Evolutionary conservation across 768 basidiomycete genomes (phyloP), one percentile per base, ranked within the genome.

Genomic region (Boletales sp.): DNA sequence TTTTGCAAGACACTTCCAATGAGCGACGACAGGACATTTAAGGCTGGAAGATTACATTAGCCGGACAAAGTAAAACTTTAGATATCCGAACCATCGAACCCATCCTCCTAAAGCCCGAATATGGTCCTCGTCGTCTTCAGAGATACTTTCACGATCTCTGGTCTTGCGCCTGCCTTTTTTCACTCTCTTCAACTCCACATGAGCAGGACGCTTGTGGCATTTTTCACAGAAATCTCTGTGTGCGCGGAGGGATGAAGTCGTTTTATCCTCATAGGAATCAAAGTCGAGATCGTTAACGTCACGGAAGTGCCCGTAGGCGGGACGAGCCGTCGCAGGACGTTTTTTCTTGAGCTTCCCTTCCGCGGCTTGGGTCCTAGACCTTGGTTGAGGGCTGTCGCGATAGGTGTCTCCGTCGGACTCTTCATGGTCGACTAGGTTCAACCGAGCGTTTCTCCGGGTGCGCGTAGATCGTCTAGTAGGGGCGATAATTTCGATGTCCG

Each of bases 191-290:
- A 87, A 58, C 36, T 77, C 71, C 32, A 72, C 55, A 59, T 90
- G 83, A 21, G 84, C 75, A 4, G 89, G 86, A 37, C 55, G 57
- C 18, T 69, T 64, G 50, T 81, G 80, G 53, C 89, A 91, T 62
- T 82, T 91, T 63, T 90, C 88, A 64, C 89, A 91, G 1, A 77
- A 66, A 39, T 67, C 55, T 41, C 87, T 76, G 67, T 91, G 89
- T 12, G 66, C 69, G n/a, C 80, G 68, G 44, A 89, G 70, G 18
- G 75, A 61, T n/a, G 68, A 75, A 4, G 72, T 74, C 31, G 81
- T 81, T 30, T 83, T 80, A 46, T 85, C 82, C 12, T 81, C 78
- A 51, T 73, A 71, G 36, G 69, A 55, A 48, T 77, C 74, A 33
- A 67, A 60, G 12, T 70, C 65, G 15, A 79, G 63, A 54, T 76